phyloP scores from a whole-genome alignment of 441 rosid species.

The Eutrema salsugineum region DNA sequence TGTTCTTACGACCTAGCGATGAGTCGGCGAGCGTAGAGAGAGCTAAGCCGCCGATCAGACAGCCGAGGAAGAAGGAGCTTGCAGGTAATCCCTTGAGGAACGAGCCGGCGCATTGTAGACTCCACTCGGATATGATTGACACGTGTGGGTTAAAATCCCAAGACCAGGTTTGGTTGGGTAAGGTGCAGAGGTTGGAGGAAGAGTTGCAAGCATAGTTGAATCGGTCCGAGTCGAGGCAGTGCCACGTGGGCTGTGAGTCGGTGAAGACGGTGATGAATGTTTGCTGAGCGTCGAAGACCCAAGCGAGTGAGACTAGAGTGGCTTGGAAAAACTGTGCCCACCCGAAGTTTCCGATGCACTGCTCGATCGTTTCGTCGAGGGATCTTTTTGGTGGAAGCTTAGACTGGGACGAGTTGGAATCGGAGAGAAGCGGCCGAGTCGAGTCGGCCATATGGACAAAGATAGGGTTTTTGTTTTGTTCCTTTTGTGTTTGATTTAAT shows the following conservation, averaged over 20 bases:
- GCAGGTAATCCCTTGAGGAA: slow-evolving; percentile 63
- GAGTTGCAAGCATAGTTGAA: slow-evolving; percentile 23
- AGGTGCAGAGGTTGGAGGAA: slow-evolving; percentile 29
- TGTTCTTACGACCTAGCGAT: slow-evolving; percentile 66
- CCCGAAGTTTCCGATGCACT: slow-evolving; percentile 42
- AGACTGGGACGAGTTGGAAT: slow-evolving; percentile 4
- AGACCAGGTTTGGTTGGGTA: slow-evolving; percentile 43
- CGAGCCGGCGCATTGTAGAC: slow-evolving; percentile 46
- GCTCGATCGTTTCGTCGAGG: slow-evolving; percentile 49
- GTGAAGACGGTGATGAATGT: slow-evolving; percentile 66
- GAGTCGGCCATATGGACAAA: slow-evolving; percentile 13
- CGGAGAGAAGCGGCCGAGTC: slow-evolving; percentile 26
- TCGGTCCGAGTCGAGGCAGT: slow-evolving; percentile 33
- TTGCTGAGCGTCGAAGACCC: slow-evolving; percentile 76
- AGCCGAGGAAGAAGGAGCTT: slow-evolving; percentile 74
- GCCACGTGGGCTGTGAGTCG: slow-evolving; percentile 62
- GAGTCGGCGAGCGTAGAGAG: slow-evolving; percentile 72
- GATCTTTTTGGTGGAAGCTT: slow-evolving; percentile 28
- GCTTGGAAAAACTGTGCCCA: slow-evolving; percentile 55
- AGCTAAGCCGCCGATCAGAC: slow-evolving; percentile 50
- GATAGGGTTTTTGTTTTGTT: not conserved
- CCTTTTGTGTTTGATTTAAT: not conserved
- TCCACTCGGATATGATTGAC: slow-evolving; percentile 58
- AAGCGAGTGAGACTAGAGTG: slow-evolving; percentile 49
- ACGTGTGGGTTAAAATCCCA: slow-evolving; percentile 44